Base-by-base conservation (phyloP, 2,329 filamentous ascomycete species). In the Sporothrix dimorphospora region DNA sequence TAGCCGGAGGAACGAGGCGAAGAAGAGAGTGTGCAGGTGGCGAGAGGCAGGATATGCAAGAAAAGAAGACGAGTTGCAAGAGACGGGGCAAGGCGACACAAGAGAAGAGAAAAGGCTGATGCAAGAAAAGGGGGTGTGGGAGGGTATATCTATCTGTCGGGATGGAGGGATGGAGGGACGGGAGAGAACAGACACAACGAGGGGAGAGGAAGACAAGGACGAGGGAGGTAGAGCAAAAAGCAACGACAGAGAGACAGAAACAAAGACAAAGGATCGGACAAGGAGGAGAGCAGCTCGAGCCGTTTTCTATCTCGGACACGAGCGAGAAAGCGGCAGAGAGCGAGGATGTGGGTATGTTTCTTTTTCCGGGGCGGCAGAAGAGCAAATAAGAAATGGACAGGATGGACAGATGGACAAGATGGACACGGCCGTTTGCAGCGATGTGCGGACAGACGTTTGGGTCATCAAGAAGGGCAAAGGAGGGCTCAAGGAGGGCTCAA, bases 231-330 rank as follows among this genome's bases (percentile, higher is more conserved):
- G 27, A 34, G 30, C 6, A 6, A 34, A 12, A 53, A 47, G 11
- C 9, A 66, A 21, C 38, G 9, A 63, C 14, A 63, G 4, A 63
- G 4, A 24, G 19, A 42, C 5, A 42, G 59, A 61, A 61, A 38
- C 11, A 59, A 19, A 59, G 38, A 72, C 49, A 53, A 47, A 34
- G 57, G 49, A 68, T 68, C 40, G 38, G 71, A 69, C 51, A 34
- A 69, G n/a, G 30, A 34, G 30, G 30, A 57, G 67, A n/a, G 71
- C 57, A 69, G 51, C 49, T 51, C 71, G 53, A 38, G 71, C 49
- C 19, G 67, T 72, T 72, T 70, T 72, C 71, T 72, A 72, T 49
- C 34, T 24, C 11, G 69, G 57, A 42, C 55, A 40, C 30, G 69
- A 42, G n/a, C n/a, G 34, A 49, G 19, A 40, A 57, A 4, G 27